Evolutionary conservation across 768 basidiomycete genomes (phyloP), one percentile per base, ranked within the genome.

Genomic region (Boletus subcaerulescens): DNA sequence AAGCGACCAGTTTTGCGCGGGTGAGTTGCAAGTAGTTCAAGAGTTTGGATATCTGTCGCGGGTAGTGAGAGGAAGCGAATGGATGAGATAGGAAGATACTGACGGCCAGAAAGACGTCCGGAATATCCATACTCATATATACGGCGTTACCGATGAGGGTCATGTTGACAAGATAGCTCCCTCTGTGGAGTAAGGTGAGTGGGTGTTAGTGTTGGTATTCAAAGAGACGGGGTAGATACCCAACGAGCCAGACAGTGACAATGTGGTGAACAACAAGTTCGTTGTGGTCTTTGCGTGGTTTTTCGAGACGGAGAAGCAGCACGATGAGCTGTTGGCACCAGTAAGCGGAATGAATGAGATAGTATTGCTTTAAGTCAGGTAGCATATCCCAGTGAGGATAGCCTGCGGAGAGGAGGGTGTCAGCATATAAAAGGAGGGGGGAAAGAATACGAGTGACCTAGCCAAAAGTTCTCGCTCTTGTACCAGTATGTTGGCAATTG

Each of bases 101-200:
- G 59, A 93, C 88, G 13, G 91, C 93, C 13, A 99, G 77, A 71
- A 89, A 91, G 33, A 84, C 73, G 67, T 99, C 97, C 0, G 95
- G 93, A 18, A 95, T 78, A 74, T 99, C 97, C 97, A 98, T 98
- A 68, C 93, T 97, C 74, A 95, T 80, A 64, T 87, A 98, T 29
- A 99, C 82, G 6, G 93, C 88, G 59, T 91, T 89, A 11, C 97
- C 97, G 41, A 98, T 94, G 48, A 82, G 71, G 0, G 94, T 98
- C 49, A 93, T 41, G 71, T 92, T 94, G 60, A 85, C 57, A 32
- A 86, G 60, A 64, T 93, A 91, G 61, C 91, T 93, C 91, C 92
- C 92, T 36, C 91, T 93, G 65, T 22, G 35, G 39, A 41, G 42
- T 4, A 26, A 22, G 14, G 35, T 60, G 51, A 59, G 43, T 36